Percentiles rank a stretch among this genome's conserved stretches.
These are phyloP conservation scores for Eucalyptus erythrocorys DNA, from an alignment of 345 rosid genomes.

Conservation along the genomic window DNA sequence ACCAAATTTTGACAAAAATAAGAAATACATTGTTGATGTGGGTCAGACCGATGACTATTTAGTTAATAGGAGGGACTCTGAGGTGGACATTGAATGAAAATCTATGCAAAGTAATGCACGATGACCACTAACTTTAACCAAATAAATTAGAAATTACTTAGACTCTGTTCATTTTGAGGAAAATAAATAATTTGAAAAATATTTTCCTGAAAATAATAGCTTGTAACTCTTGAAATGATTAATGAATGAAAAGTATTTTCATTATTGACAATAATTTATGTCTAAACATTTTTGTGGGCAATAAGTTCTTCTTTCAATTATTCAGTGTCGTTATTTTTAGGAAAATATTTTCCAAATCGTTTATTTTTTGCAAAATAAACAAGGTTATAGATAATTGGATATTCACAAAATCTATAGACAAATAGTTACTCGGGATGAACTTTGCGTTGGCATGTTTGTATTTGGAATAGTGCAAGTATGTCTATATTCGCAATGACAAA, in stretches of 20 bases:
- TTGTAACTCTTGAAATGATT: neutral
- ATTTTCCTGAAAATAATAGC: neutral
- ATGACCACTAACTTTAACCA: neutral
- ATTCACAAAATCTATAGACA: neutral
- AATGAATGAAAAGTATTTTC: neutral
- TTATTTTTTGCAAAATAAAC: neutral
- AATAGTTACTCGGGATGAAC: neutral
- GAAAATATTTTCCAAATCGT: neutral
- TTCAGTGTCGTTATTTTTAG: rapidly evolving
- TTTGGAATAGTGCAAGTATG: neutral
- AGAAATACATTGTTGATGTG: neutral
- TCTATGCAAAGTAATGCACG: no score
- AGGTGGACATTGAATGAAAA: no score
- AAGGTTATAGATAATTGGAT: neutral
- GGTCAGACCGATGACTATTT: neutral
- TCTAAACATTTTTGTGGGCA: rapidly evolving
- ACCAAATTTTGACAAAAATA: neutral
- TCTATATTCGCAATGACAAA: neutral
- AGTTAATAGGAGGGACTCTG: neutral
- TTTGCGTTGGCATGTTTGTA: neutral
- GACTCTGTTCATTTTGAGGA: neutral
- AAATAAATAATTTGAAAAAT: neutral
- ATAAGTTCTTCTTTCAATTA: neutral
- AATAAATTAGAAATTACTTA: neutral
- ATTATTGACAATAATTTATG: neutral